Percentiles rank a stretch among this genome's conserved stretches.
These are phyloP conservation scores for Microbotryum violaceum DNA, from an alignment of 1,284 basidiomycete genomes.

Conservation along the genomic window DNA sequence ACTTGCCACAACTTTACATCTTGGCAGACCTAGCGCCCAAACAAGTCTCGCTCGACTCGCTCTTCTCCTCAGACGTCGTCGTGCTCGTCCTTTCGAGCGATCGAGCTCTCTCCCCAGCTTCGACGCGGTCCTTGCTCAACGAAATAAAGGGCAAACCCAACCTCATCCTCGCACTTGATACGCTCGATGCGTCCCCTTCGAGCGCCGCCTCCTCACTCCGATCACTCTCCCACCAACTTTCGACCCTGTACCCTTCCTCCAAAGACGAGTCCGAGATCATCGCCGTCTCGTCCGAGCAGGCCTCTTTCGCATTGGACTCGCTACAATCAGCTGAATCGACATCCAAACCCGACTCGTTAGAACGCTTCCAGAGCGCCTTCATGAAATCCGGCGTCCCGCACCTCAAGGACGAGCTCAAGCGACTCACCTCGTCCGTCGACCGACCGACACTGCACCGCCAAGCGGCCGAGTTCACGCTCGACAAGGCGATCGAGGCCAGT, in stretches of 20 bases:
- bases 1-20: not conserved
- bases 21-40: constrained; percentile 15
- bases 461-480: constrained; percentile 18
- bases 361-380: constrained; percentile 18
- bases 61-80: constrained; percentile 26
- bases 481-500: constrained; percentile 7
- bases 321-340: constrained; percentile 2
- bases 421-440: not conserved
- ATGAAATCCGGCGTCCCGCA: constrained; percentile 17
- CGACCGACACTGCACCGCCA: constrained; percentile 5
- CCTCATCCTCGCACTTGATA: constrained; percentile 23
- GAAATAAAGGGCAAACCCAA: constrained; percentile 21
- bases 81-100: constrained; percentile 25
- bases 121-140: constrained; percentile 12
- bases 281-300: constrained; percentile 19
- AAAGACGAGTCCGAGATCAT: not conserved
- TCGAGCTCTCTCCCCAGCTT: constrained; percentile 2
- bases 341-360: constrained; percentile 5
- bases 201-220: constrained; percentile 3
- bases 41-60: constrained; percentile 18
- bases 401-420: constrained; percentile 6
- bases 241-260: constrained; percentile 7
- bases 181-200: constrained; percentile 10
- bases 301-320: constrained; percentile 14
- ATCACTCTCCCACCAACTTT: constrained; percentile 18